Conservation (phyloP, 345 rosid species). For the Viola odorata region DNA sequence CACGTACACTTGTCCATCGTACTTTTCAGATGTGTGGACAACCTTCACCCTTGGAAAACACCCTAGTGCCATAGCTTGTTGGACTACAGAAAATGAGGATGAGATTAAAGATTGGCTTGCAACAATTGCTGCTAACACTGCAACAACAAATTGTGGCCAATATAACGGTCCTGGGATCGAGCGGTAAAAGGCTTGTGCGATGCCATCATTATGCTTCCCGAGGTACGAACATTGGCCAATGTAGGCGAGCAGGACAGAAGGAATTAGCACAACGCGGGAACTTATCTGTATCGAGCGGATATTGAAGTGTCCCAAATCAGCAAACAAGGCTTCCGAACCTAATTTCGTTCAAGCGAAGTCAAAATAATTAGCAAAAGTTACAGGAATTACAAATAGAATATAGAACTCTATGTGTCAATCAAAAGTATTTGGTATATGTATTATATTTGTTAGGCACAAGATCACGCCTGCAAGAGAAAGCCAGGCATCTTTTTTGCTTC, state of each 20-base stretch:
- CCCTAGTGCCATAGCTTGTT: background rate
- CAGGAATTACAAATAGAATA: background rate
- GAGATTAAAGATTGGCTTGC: slow-evolving; percentile 9
- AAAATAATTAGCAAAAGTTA: background rate
- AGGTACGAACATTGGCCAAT: slow-evolving; percentile 36
- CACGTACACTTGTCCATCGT: slow-evolving; percentile 44
- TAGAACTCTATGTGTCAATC: too few relatives aligned
- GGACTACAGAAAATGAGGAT: background rate
- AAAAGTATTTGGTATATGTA: background rate
- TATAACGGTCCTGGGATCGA: slow-evolving; percentile 16
- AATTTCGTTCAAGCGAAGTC: background rate
- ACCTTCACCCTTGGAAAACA: slow-evolving; percentile 30
- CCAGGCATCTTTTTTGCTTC: slow-evolving; percentile 40
- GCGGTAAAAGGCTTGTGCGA: slow-evolving; percentile 19
- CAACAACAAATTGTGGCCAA: slow-evolving; percentile 5
- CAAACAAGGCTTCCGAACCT: slow-evolving; percentile 54
- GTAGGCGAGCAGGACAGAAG: slow-evolving; percentile 39
- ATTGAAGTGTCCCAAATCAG: slow-evolving; percentile 53
- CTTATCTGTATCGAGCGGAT: slow-evolving; percentile 43
- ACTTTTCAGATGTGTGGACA: slow-evolving; percentile 38
- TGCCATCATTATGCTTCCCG: slow-evolving; percentile 4
- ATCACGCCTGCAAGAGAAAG: slow-evolving; percentile 48
- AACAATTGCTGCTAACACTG: background rate
- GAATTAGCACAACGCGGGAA: slow-evolving; percentile 30
- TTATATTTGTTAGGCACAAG: slow-evolving; percentile 32